These are phyloP conservation scores for Exophiala calicioides DNA, from an alignment of 2,329 filamentous ascomycete species.

Conservation along the genomic window DNA sequence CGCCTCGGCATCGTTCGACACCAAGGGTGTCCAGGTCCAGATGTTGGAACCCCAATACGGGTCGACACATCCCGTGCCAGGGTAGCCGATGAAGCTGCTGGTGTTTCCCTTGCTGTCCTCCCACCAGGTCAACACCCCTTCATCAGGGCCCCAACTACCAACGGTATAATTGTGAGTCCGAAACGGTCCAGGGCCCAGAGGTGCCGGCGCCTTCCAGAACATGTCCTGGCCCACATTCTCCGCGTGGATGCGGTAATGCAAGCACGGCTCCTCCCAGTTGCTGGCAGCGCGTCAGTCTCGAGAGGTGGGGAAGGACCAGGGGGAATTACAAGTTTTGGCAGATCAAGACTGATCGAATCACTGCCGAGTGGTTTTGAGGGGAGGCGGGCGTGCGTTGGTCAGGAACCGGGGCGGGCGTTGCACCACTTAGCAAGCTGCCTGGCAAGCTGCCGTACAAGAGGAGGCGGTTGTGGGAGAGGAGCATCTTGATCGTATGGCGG, in stretches of 20 bases:
- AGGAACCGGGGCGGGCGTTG: neutral
- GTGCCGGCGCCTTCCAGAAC: constrained; percentile 13
- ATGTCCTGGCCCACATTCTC: constrained; percentile 1
- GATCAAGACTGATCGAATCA: constrained; percentile 6
- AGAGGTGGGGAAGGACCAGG: neutral
- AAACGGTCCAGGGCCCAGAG: constrained; percentile 9
- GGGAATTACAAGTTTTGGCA: constrained; percentile 12
- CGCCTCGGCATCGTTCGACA: neutral
- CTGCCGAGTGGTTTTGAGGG: neutral
- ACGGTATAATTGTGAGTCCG: constrained; percentile 11
- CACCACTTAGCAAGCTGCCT: neutral
- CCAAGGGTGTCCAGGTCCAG: constrained; percentile 7
- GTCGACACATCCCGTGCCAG: constrained; percentile 9
- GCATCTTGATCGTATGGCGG: neutral
- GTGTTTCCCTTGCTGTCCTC: constrained; percentile 4
- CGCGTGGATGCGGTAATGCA: neutral
- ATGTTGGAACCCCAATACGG: constrained; percentile 11
- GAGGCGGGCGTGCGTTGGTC: neutral
- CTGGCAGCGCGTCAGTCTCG: constrained; percentile 3
- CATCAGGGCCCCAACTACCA: constrained; percentile 12
- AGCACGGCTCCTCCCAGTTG: constrained; percentile 10
- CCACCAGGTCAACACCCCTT: constrained; percentile 12
- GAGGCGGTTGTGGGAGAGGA: neutral
- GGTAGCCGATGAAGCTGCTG: neutral
- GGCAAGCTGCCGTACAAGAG: neutral